Evolutionary conservation across 2,329 filamentous ascomycete species (phyloP).

Genomic region (Bertia moriformis): DNA sequence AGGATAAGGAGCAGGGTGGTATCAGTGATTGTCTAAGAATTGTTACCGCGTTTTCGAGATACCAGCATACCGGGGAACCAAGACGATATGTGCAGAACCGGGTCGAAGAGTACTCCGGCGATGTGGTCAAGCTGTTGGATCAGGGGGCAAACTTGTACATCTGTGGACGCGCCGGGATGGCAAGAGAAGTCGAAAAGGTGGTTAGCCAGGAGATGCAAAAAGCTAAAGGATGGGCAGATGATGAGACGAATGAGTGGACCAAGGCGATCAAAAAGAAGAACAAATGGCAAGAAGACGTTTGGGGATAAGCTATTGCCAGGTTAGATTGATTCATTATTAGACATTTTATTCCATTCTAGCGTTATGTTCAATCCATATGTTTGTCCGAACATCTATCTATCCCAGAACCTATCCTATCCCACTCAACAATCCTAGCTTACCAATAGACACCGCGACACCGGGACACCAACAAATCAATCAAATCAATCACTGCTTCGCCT

Average conservation of each 20-base stretch:
- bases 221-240: neutral
- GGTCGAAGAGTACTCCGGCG: conserved; percentile 11
- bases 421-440: too few species aligned
- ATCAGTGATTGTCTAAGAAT: conserved; percentile 5
- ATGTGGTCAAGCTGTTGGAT: conserved; percentile 17
- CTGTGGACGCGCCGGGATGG: conserved; percentile 16
- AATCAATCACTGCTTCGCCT: conserved; percentile 4
- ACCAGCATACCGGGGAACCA: conserved; percentile 4
- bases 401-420: too few species aligned
- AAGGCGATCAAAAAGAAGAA: conserved; percentile 1
- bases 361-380: too few species aligned
- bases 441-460: too few species aligned
- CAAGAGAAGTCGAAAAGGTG: conserved; percentile 19
- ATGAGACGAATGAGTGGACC: neutral
- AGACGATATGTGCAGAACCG: conserved; percentile 22
- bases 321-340: too few species aligned
- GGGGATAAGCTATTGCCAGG: neutral
- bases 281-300: conserved; percentile 7
- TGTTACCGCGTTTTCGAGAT: conserved; percentile 13
- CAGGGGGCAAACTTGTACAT: conserved; percentile 22
- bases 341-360: too few species aligned
- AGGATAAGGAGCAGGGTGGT: too few species aligned
- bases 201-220: neutral
- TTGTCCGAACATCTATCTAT: too few species aligned
- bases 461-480: too few species aligned